Evolutionary conservation across 73 alveolate genomes (phyloP), one percentile per base, ranked within the genome.

Genomic region (Durusdinium trenchii): DNA sequence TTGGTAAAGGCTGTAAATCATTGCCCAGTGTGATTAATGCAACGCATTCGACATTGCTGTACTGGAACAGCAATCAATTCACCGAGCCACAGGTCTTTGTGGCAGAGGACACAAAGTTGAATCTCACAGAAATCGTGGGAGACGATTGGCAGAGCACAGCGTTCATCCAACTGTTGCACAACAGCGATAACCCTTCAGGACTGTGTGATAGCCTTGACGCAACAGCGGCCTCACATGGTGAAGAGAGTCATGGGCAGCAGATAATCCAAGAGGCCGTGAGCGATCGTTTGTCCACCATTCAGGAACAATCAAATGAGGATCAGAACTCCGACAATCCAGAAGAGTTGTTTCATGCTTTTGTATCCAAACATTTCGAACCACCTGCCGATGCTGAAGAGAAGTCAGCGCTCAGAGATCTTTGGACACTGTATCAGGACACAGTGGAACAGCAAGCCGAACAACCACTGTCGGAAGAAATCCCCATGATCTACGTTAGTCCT

Each of bases 271-370:
- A 71, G 30, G 51, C 48, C 30, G 51, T 32, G 6, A 71, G 84
- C 51, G 84, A 71, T 3, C 84, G 84, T 18, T 23, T 76, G 62
- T 76, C 86, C 16, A 76, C 86, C 86, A 76, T 76, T 7, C 84
- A 6, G 3, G 84, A 71, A 71, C 52, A 51, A 3, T 32, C 48
- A 14, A 38, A 71, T 28, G 84, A 71, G 51, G 51, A 32, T 6
- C 52, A 71, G 38, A 23, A 62, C 5, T 62, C 78, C 38, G 78
- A 62, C 32, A 62, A 7, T 30, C 48, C 84, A 3, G 51, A 71
- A 6, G 84, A 6, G 38, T 6, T 36, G 51, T 71, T 71, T 51
- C 52, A 32, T 71, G 84, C 84, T 7, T 71, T 71, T 28, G 28
- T 71, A 6, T 6, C 48, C 51, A 38, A 71, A 6, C 84, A 71